Evolutionary conservation across 495 filamentous ascomycete species (phyloP), one percentile per base, ranked within the genome.

Genomic region (Aspergillus egyptiacus): DNA sequence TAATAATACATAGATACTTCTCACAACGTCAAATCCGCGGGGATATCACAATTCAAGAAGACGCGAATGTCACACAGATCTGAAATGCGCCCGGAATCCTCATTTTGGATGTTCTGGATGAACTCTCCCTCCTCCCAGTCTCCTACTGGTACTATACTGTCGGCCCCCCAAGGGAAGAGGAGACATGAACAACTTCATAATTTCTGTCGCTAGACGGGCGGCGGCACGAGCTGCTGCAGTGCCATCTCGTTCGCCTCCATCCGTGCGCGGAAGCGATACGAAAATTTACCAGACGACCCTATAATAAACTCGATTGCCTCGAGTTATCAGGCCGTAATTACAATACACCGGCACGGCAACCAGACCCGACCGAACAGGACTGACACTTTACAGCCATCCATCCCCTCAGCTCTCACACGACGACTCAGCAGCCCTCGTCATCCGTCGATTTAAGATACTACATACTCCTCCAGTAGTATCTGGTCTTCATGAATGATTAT

Each of bases 1-100:
- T n/a, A n/a, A n/a, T n/a, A n/a, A n/a, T n/a, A n/a, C n/a, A n/a
- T n/a, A n/a, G n/a, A n/a, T n/a, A n/a, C n/a, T n/a, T n/a, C n/a
- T n/a, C n/a, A n/a, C n/a, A n/a, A n/a, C n/a, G n/a, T n/a, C n/a
- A n/a, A n/a, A n/a, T n/a, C n/a, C n/a, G n/a, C n/a, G n/a, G n/a
- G n/a, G n/a, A n/a, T n/a, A n/a, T n/a, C n/a, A n/a, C n/a, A n/a
- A n/a, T n/a, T n/a, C n/a, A n/a, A n/a, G n/a, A n/a, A n/a, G n/a
- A n/a, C n/a, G n/a, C n/a, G 41, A 50, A 55, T 50, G 53, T 55
- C 23, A 43, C 48, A 55, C 53, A 47, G 48, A 55, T 55, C 53
- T 50, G n/a, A 28, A 41, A 25, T 27, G 28, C 30, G 30, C 24
- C 17, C 40, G 2, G 15, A 44, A 47, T 46, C 15, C 14, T 23